Evolutionary conservation across 2,329 filamentous ascomycete species (phyloP), one percentile per base, ranked within the genome.

Genomic region (Orbilia javanica): DNA sequence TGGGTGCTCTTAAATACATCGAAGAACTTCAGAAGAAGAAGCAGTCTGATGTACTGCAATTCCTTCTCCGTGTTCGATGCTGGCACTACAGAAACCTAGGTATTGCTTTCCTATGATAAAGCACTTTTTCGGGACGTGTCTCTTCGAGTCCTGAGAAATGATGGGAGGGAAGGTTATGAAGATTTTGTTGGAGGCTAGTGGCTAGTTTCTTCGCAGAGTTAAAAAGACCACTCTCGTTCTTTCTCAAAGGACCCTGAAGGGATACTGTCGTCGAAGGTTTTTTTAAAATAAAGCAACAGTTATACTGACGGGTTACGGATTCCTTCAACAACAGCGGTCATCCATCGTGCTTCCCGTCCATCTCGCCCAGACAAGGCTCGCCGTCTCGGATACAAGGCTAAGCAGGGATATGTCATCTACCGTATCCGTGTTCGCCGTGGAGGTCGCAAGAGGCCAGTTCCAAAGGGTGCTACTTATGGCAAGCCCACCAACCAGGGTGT

Each of bases 11-110:
- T 88, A 99, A 99, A 90, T 99, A 97, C 90, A 93, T 99, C 89
- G 96, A 99, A 91, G 96, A 99, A 91, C 92, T 99, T 89, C 94
- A 97, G 88, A 98, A 99, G 94, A 97, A 97, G 93, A 99, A 99
- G 94, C 96, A 99, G 92, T 97, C 93, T 87, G 96, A 99, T 91
- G 92, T 99, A 86, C 93, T 98, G 89, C 94, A 94, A 89, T 99
- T 99, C 91, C 92, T 99, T 89, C 93, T 97, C 88, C 95, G 94
- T 87, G 94, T 97, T 86, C 94, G 96, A 89, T 99, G 96, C 94
- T 99, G 96, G 96, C 96, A 99, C 93, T 80, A 79, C 57, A 79
- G 79, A 82, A 83, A 78, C 83, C 80, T 82, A 82, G 80, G 79
- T 80, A 73, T 60, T 75, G 70, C 75, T 79, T 79, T 75, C 75